Evolutionary conservation across 495 filamentous ascomycete species (phyloP), one percentile per base, ranked within the genome.

Genomic region (Physcia stellaris): DNA sequence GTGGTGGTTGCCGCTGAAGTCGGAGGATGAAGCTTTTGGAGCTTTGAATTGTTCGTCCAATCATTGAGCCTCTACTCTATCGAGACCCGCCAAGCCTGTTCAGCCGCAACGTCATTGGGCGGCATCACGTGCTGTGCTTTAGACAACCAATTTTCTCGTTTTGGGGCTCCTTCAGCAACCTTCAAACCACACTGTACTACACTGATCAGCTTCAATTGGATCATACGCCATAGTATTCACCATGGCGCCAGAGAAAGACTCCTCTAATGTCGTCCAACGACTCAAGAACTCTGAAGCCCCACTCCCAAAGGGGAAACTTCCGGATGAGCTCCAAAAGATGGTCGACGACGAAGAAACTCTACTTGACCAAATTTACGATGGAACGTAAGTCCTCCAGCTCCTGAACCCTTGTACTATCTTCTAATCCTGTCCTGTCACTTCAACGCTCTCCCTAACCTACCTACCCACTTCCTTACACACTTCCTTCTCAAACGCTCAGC

Each of bases 341-440:
- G 63, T 87, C 2, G 83, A 93, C 45, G 72, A 68, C 24, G 77
- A 93, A 2, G 83, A 86, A 13, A 75, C 72, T 32, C 77, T 87
- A 43, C 83, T 80, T 55, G 80, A 87, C 40, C 70, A 82, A 46
- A 58, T 93, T 9, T 79, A 79, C 48, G 71, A 80, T 37, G 77
- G 83, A 59, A 83, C 77, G 84, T 93, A 73, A 43, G 86, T 80
- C 20, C 17, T 43, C 30, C 37, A 17, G n/a, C 38, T 36, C n/a
- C 34, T 35, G 31, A 12, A 6, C 17, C 11, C 15, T 21, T 31
- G 6, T 24, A 24, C 31, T 21, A 32, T 15, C 16, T 20, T 20
- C 15, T 12, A 22, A 36, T 24, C 9, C 41, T 16, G 13, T 40
- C 37, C 39, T 54, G 41, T 45, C 38, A 32, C 4, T 20, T 21